Evolutionary conservation across 768 basidiomycete species (phyloP), one percentile per base, ranked within the genome.

Genomic region (Strobilomyces dryophilus): DNA sequence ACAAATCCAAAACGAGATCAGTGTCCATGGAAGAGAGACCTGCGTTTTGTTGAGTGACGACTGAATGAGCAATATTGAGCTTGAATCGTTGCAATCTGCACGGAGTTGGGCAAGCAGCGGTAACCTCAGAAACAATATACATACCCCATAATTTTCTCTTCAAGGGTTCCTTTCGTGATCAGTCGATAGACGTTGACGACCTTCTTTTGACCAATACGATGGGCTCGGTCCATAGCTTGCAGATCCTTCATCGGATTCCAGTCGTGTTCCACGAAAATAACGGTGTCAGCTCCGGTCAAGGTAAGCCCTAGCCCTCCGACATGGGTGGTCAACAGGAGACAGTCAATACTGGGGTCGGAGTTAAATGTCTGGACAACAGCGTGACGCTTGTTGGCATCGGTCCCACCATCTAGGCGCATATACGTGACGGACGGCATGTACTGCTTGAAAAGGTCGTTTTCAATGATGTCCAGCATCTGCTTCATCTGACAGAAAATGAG

Each of bases 191-290:
- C 97, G 61, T 98, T 98, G 27, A 99, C 97, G 14, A 98, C 95
- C 70, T 94, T 93, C 77, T 97, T 98, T 74, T 99, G 97, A 7
- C 97, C 97, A 35, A 98, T 87, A 49, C 97, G 87, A 72, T 98
- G 97, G 1, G 97, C 97, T 53, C 97, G 82, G 66, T 99, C 97
- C 97, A 99, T 99, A 8, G 97, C 97, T 66, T 99, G 97, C 7
- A 98, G 74, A 74, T 99, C 97, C 70, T 98, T 98, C 94, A 95
- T 97, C 8, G 97, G 97, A 68, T 99, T 99, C 97, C 97, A 99
- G 68, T 99, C 97, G 63, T 99, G 97, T 67, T 99, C 97, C 48
- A 99, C 92, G 63, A 99, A 99, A 58, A 99, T 97, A 53, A 99
- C 97, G 1, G 97, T 99, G 67, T 99, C 97, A 8, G 97, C 97